phyloP scores from a whole-genome alignment of 1,284 basidiomycete species.

The Rhodotorula mucilaginosa region DNA sequence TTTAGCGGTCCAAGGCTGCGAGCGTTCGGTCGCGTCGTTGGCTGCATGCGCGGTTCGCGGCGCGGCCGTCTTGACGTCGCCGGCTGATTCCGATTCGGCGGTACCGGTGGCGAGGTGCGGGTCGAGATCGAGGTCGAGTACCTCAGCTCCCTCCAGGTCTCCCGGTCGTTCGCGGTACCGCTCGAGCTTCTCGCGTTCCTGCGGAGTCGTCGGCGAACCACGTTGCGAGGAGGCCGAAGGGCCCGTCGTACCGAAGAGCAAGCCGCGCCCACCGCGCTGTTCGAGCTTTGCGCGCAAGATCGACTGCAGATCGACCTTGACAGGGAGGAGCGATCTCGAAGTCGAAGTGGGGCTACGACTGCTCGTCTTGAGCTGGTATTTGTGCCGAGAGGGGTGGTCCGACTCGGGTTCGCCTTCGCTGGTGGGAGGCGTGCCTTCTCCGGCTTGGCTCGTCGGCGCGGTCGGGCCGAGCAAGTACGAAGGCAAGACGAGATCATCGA shows the following conservation, averaged over 20 bases:
- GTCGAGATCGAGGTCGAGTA: slow-evolving; percentile 38
- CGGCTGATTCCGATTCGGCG: neutral
- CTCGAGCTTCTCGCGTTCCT: slow-evolving; percentile 36
- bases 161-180: slow-evolving; percentile 48
- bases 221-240: slow-evolving; percentile 61
- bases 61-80: no score
- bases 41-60: neutral
- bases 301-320: slow-evolving; percentile 59
- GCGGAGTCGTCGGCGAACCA: slow-evolving; percentile 37
- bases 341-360: no score
- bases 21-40: slow-evolving; percentile 62
- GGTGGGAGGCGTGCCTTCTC: slow-evolving; percentile 46
- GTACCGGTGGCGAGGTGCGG: no score
- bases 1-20: slow-evolving; percentile 49
- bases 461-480: slow-evolving; percentile 46
- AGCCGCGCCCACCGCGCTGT: slow-evolving; percentile 18
- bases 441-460: neutral
- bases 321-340: no score
- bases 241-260: slow-evolving; percentile 13
- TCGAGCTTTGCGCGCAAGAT: slow-evolving; percentile 37
- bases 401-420: slow-evolving; percentile 56
- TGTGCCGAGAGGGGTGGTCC: neutral
- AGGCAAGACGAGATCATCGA: slow-evolving; percentile 75
- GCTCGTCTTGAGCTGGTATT: no score
- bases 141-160: neutral